Conservation (phyloP, 2,329 filamentous ascomycete genomes). For the Metarhizium guizhouense region DNA sequence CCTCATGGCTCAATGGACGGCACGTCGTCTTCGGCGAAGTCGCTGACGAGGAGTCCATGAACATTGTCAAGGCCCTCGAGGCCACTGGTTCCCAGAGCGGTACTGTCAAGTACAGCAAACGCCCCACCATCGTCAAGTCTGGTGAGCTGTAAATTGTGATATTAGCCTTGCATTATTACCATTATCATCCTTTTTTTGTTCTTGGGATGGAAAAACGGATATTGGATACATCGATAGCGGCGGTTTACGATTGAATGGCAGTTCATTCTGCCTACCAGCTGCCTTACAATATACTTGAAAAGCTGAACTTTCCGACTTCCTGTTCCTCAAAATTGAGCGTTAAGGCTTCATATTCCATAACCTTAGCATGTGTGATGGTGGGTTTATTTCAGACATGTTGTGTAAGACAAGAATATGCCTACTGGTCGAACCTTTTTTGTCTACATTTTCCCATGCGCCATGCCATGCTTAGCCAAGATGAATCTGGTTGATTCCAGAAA, state of each 20-base stretch:
- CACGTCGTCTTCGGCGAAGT: constrained; percentile 84
- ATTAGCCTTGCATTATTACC: constrained; percentile 7
- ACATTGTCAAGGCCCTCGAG: constrained; percentile 53
- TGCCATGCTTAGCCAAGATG: not conserved
- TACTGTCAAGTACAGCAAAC: constrained; percentile 44
- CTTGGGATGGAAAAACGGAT: not conserved
- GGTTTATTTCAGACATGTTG: too few species aligned
- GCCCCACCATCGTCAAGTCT: constrained; percentile 47
- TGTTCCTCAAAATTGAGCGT: not conserved
- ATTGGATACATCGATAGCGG: not conserved
- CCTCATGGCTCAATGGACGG: constrained; percentile 74
- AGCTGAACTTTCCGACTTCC: not conserved
- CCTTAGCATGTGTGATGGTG: too few species aligned
- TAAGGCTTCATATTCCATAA: not conserved
- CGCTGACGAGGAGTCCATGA: constrained; percentile 36
- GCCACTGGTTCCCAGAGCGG: constrained; percentile 48
- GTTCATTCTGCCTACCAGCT: not conserved
- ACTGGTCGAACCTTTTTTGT: not conserved
- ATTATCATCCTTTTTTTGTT: not conserved
- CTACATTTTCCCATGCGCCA: not conserved
- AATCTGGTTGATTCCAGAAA: not conserved
- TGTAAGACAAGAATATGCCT: not conserved
- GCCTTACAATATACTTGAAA: not conserved
- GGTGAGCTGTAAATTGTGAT: constrained; percentile 37
- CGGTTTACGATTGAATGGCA: constrained; percentile 1